Base-by-base conservation (phyloP, 495 filamentous ascomycete species). In the Penicillium steckii region DNA sequence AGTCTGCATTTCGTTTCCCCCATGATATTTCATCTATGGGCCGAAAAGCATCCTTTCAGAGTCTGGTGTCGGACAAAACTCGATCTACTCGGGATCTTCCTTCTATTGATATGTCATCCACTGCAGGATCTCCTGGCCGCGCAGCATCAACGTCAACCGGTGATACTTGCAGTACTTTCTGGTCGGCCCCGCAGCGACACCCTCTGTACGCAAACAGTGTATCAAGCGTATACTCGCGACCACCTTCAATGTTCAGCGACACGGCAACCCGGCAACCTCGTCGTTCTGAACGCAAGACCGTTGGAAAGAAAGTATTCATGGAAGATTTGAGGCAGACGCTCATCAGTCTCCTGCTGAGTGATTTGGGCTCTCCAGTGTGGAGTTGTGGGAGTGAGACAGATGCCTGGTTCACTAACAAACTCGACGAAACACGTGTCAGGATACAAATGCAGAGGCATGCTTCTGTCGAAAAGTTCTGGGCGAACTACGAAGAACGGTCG, bases 381-480 rank as follows among this genome's bases (percentile, higher is more conserved):
- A 82, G 85, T 26, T 83, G 85, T 53, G 78, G 94, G 12, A 93
- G 89, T 55, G 94, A 98, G 72, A 98, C 93, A 13, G 94, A 97
- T 59, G 82, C 78, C 21, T 97, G 93, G 90, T 93, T 96, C 63
- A 80, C 82, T 4, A 83, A 85, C 53, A 81, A 79, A 17, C 65
- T 95, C 3, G 85, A 87, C 12, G 85, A 93, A 56, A 84, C 89
- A 47, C 88, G 86, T 48, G 85, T 95, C 38, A 86, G 89, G 53
- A 76, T 84, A 27, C 85, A 86, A 52, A 89, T 90, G 67, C 82
- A 79, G 37, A 85, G 80, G 57, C 67, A 70, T n/a, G 66, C 73
- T 32, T 78, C 67, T 70, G 74, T 72, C 65, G 74, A 75, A 71
- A 73, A 65, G 33, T 76, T 78, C 54, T 69, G 73, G 44, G 56